A percentile compares a stretch with the other conserved stretches of the same genome.
phyloP scores from a whole-genome alignment of 768 basidiomycete genomes.

The Tricholoma terreum region DNA sequence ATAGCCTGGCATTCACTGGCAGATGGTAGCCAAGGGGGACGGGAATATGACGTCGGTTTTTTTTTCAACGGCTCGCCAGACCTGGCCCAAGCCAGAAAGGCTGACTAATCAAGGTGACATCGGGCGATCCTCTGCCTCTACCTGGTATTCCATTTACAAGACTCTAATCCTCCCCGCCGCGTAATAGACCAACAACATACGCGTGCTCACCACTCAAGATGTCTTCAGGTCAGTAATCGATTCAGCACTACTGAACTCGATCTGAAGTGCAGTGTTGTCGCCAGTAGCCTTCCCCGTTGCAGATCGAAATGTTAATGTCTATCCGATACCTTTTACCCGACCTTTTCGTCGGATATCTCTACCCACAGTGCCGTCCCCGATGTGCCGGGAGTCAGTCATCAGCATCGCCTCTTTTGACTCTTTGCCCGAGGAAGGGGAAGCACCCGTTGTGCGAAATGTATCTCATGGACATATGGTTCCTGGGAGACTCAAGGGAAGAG shows the following conservation, averaged over 20 bases:
- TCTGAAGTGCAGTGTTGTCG: not conserved
- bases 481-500: slow-evolving; percentile 21
- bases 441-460: slow-evolving; percentile 29
- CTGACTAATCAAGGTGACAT: too few species aligned
- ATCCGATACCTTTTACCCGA: slow-evolving; percentile 32
- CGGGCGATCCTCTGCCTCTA: too few species aligned
- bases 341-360: slow-evolving; percentile 62
- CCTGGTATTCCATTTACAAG: too few species aligned
- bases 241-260: not conserved
- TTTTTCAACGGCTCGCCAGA: too few species aligned
- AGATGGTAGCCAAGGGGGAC: too few species aligned
- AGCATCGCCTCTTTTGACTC: slow-evolving; percentile 77
- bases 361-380: slow-evolving; percentile 46
- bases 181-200: too few species aligned
- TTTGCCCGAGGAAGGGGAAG: slow-evolving; percentile 49
- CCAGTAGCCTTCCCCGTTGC: slow-evolving; percentile 25
- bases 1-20: too few species aligned
- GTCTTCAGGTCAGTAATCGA: slow-evolving; percentile 3
- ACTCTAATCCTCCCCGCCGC: too few species aligned
- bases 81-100: too few species aligned
- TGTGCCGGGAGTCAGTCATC: slow-evolving; percentile 61
- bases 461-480: slow-evolving; percentile 14
- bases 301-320: slow-evolving; percentile 16
- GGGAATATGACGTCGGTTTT: too few species aligned
- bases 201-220: too few species aligned